Conservation (phyloP, 208 protist genomes). For the Leishmania arabica region DNA sequence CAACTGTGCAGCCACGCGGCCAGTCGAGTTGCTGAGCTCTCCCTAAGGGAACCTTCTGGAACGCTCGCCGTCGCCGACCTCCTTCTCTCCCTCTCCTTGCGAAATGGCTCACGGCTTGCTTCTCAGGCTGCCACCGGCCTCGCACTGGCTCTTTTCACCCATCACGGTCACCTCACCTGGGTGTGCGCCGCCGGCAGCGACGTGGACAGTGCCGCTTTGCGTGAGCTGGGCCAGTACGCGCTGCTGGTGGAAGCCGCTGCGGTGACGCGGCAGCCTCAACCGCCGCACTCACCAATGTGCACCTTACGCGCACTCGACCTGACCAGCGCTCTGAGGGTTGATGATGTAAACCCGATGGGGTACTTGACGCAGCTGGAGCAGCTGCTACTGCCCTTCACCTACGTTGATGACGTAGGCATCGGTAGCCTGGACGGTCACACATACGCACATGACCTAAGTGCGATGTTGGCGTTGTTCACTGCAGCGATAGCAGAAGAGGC, state of each 20-base stretch:
- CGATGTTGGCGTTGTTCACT: slow-evolving; percentile 9
- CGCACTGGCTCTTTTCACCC: slow-evolving; percentile 33
- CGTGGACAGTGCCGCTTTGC: slow-evolving; percentile 37
- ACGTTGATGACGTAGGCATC: slow-evolving; percentile 39
- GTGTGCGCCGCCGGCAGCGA: slow-evolving; percentile 44
- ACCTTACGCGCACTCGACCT: slow-evolving; percentile 51
- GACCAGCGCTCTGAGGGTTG: slow-evolving; percentile 38
- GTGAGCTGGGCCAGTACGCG: slow-evolving; percentile 39
- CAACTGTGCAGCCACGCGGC: not conserved
- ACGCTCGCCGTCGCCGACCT: slow-evolving; percentile 17
- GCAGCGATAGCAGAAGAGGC: not conserved
- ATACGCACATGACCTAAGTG: slow-evolving; percentile 24
- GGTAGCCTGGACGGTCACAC: slow-evolving; percentile 38
- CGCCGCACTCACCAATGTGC: slow-evolving; percentile 4
- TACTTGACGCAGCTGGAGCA: slow-evolving; percentile 50
- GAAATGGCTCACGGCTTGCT: not conserved
- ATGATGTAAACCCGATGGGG: slow-evolving; percentile 38
- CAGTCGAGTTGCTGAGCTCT: not conserved
- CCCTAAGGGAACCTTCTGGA: not conserved
- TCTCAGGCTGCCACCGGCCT: slow-evolving; percentile 26
- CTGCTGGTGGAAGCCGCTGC: slow-evolving; percentile 33
- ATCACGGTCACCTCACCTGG: slow-evolving; percentile 29
- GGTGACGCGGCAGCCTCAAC: not conserved
- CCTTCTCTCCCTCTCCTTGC: slow-evolving; percentile 14
- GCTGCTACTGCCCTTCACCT: slow-evolving; percentile 49